These are phyloP conservation scores for Stagonosporopsis tanaceti DNA, from an alignment of 2,329 filamentous ascomycete species.

Conservation along the genomic window DNA sequence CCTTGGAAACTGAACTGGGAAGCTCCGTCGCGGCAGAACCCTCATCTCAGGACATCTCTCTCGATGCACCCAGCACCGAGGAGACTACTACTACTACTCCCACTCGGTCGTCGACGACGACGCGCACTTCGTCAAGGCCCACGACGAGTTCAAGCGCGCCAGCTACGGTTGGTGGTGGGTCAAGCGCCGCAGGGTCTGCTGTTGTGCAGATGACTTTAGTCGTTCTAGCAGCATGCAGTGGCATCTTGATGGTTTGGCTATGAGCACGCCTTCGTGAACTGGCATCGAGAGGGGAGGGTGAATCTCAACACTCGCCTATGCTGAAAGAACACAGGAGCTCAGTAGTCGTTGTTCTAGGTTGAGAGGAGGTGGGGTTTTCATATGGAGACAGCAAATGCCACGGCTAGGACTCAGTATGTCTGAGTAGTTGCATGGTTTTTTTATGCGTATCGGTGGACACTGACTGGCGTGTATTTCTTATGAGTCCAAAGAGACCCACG, in stretches of 20 bases:
- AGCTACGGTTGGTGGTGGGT: background rate
- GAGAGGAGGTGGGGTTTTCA: too few species aligned
- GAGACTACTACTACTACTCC: background rate
- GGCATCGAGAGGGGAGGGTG: too few species aligned
- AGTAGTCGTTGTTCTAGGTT: too few species aligned
- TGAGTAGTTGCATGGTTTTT: too few species aligned
- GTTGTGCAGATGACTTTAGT: background rate
- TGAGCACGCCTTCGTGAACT: background rate
- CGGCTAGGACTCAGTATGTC: too few species aligned
- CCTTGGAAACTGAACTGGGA: background rate
- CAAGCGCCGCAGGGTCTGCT: background rate
- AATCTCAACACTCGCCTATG: too few species aligned
- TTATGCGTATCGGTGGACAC: too few species aligned
- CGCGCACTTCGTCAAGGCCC: background rate
- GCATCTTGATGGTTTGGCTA: slow-evolving; percentile 7
- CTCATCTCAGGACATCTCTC: background rate
- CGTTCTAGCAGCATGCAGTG: background rate
- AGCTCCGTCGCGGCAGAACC: slow-evolving; percentile 1
- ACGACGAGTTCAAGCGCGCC: slow-evolving; percentile 2
- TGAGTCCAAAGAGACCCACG: too few species aligned
- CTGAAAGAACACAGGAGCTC: too few species aligned
- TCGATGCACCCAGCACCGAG: background rate
- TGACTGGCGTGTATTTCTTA: too few species aligned
- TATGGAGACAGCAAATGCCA: too few species aligned
- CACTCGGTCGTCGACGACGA: background rate